phyloP scores from a whole-genome alignment of 2,329 filamentous ascomycete species.

The Ceratocystis cacaofunesta region DNA sequence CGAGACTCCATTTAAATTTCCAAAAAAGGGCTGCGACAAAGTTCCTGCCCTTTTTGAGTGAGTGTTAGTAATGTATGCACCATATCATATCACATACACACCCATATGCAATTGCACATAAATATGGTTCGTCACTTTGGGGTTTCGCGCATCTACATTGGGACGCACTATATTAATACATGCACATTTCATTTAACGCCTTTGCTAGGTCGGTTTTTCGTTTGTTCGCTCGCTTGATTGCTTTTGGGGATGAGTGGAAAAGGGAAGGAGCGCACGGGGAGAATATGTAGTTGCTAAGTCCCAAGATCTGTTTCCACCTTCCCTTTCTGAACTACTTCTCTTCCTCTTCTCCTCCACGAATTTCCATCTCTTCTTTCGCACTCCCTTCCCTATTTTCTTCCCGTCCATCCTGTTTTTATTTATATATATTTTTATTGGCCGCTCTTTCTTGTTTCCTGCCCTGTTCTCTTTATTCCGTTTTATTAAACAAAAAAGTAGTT shows the following conservation, averaged over 20 bases:
- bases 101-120: not conserved
- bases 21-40: not conserved
- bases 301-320: slow-evolving; percentile 4
- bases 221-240: not conserved
- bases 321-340: not conserved
- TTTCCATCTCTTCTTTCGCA: not conserved
- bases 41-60: not conserved
- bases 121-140: not conserved
- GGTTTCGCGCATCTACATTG: not conserved
- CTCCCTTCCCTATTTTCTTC: not conserved
- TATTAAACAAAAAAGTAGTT: not conserved
- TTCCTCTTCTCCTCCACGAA: not conserved
- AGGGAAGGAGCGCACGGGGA: not conserved
- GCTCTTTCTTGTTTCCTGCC: not conserved
- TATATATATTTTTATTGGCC: too few relatives aligned
- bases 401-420: not conserved
- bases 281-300: not conserved
- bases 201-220: too few relatives aligned
- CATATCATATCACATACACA: not conserved
- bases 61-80: not conserved
- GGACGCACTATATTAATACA: not conserved
- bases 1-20: not conserved
- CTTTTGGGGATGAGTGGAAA: not conserved
- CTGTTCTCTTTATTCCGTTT: not conserved
- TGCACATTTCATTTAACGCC: not conserved